phyloP scores from a whole-genome alignment of 73 alveolate species.

The Durusdinium trenchii region DNA sequence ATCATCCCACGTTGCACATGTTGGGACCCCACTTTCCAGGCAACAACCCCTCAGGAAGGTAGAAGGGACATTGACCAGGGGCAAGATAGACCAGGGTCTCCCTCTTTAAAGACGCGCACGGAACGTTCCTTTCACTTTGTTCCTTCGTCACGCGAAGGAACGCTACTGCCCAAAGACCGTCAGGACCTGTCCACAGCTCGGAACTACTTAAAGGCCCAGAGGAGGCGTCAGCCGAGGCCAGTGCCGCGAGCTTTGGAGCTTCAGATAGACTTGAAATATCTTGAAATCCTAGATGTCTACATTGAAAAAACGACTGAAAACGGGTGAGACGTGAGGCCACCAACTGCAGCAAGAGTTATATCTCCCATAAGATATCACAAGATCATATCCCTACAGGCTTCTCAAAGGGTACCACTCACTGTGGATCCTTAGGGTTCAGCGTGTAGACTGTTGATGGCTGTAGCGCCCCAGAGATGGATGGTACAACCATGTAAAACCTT shows the following conservation, averaged over 20 bases:
- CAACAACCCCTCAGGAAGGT: too few species aligned
- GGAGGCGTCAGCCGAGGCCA: slow-evolving; percentile 54
- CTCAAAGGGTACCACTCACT: not conserved
- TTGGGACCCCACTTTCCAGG: too few species aligned
- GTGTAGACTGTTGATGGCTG: not conserved
- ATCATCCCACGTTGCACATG: too few species aligned
- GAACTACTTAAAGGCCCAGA: slow-evolving; percentile 40
- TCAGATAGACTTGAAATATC: not conserved
- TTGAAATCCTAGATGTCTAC: too few species aligned
- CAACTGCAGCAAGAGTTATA: not conserved
- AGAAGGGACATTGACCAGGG: too few species aligned
- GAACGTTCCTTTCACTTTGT: too few species aligned
- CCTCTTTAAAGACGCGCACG: too few species aligned
- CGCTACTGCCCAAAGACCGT: too few species aligned
- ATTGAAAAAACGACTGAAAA: not conserved
- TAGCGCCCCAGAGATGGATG: not conserved
- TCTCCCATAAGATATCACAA: too few species aligned
- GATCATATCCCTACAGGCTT: not conserved
- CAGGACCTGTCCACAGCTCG: slow-evolving; percentile 77
- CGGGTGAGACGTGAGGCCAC: not conserved
- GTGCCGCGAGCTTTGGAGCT: not conserved
- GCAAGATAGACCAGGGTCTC: too few species aligned
- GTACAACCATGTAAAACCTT: not conserved
- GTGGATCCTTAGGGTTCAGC: not conserved
- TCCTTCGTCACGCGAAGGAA: too few species aligned